phyloP scores from a whole-genome alignment of 331 rosid genomes.

The Phaseolus coccineus region DNA sequence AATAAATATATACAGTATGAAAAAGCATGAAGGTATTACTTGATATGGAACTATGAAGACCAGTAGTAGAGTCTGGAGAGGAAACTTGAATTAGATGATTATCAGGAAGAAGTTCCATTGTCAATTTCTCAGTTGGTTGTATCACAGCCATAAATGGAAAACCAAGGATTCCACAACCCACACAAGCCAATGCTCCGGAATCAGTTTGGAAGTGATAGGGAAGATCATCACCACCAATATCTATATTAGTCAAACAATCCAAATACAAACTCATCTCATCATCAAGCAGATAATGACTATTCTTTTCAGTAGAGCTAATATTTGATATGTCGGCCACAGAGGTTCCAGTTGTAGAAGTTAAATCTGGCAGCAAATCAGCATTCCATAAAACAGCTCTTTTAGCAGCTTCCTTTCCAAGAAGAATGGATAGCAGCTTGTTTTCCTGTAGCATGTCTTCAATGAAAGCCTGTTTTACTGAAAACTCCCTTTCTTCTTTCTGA shows the following conservation, averaged over 20 bases:
- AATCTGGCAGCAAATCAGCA: constrained; percentile 75
- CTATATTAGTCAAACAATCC: constrained; percentile 70
- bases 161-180: constrained; percentile 98
- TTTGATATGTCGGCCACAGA: constrained; percentile 48
- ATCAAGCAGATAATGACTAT: constrained; percentile 54
- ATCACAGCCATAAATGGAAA: constrained; percentile 97
- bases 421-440: constrained; percentile 66
- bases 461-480: constrained; percentile 84
- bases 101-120: constrained; percentile 58
- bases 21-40: constrained; percentile 56
- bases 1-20: constrained; percentile 26
- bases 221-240: constrained; percentile 74
- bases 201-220: constrained; percentile 92
- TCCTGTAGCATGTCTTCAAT: constrained; percentile 84
- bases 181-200: constrained; percentile 96
- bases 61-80: constrained; percentile 42
- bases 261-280: constrained; percentile 87
- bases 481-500: constrained; percentile 88
- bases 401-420: constrained; percentile 68
- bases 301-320: constrained; percentile 52
- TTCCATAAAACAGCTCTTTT: constrained; percentile 83
- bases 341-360: constrained; percentile 57
- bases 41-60: constrained; percentile 47
- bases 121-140: constrained; percentile 80
- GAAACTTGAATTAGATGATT: constrained; percentile 53